A percentile compares a stretch with the other conserved stretches of the same genome.
phyloP scores from a whole-genome alignment of 257 asterid species.

The Vinca minor region DNA sequence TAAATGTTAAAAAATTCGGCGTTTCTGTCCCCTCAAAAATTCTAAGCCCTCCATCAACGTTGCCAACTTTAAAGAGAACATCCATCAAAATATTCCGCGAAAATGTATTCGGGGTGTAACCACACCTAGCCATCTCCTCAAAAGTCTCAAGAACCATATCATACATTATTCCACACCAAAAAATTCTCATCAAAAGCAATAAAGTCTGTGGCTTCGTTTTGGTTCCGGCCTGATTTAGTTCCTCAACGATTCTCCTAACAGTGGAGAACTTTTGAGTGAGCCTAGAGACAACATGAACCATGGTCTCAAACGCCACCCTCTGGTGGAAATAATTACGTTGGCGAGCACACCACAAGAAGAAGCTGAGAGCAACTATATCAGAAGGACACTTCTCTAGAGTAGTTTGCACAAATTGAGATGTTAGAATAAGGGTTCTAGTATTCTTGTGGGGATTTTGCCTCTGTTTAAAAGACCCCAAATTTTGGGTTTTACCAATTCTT shows the following conservation, averaged over 20 bases:
- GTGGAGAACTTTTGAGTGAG: conserved; percentile 35
- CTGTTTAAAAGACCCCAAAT: conserved; percentile 9
- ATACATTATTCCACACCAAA: conserved; percentile 59
- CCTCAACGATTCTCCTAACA: conserved; percentile 39
- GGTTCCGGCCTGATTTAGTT: conserved; percentile 43
- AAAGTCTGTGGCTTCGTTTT: conserved; percentile 48
- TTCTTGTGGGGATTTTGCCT: conserved; percentile 12
- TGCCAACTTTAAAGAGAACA: conserved; percentile 45
- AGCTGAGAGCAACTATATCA: conserved; percentile 51
- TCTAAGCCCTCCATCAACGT: conserved; percentile 41
- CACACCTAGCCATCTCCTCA: conserved; percentile 37
- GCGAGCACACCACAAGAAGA: conserved; percentile 67
- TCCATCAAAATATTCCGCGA: conserved; percentile 53
- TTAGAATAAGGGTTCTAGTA: conserved; percentile 21
- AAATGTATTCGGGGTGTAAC: conserved; percentile 58
- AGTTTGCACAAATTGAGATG: conserved; percentile 41
- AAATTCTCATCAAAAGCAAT: conserved; percentile 64
- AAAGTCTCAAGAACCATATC: conserved; percentile 48
- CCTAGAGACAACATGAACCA: conserved; percentile 51
- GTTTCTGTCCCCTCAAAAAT: conserved; percentile 33
- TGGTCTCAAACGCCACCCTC: conserved; percentile 37
- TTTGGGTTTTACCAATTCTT: conserved; percentile 2
- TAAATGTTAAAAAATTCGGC: conserved; percentile 68
- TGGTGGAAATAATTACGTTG: conserved; percentile 64
- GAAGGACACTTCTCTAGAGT: conserved; percentile 46